A percentile compares a stretch with the other conserved stretches of the same genome.
phyloP scores from a whole-genome alignment of 2,329 filamentous ascomycete species.

The Cytospora piceae region DNA sequence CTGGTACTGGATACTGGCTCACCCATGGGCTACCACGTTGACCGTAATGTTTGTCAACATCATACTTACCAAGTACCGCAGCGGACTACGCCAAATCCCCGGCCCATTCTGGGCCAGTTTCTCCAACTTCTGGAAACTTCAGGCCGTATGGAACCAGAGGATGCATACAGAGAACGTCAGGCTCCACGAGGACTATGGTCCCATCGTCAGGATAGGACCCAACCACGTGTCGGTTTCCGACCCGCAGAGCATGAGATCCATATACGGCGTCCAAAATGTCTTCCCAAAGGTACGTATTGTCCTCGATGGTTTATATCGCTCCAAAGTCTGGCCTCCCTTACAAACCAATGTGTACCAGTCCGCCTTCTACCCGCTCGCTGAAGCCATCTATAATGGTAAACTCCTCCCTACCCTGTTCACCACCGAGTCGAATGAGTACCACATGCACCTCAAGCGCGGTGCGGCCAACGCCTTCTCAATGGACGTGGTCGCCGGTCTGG shows the following conservation, averaged over 20 bases:
- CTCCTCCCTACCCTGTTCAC: slow-evolving; percentile 23
- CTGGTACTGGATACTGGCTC: neutral
- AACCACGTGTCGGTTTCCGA: slow-evolving; percentile 5
- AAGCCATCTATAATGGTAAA: slow-evolving; percentile 17
- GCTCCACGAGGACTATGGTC: slow-evolving; percentile 10
- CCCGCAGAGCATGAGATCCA: slow-evolving; percentile 7
- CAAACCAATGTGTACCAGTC: too few relatives aligned
- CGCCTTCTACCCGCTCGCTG: slow-evolving; percentile 16
- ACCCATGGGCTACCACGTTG: neutral
- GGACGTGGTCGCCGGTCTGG: slow-evolving; percentile 10
- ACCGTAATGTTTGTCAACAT: neutral
- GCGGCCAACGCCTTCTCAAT: slow-evolving; percentile 21
- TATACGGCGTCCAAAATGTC: neutral
- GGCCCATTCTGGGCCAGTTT: neutral
- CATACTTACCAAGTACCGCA: neutral
- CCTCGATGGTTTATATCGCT: neutral
- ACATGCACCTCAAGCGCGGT: slow-evolving; percentile 19
- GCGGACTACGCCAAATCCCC: neutral
- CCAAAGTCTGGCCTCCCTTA: too few relatives aligned
- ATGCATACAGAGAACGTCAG: neutral
- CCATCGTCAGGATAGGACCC: slow-evolving; percentile 4
- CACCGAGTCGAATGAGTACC: slow-evolving; percentile 19
- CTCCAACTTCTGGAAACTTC: neutral
- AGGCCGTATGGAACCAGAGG: neutral
- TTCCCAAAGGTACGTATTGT: slow-evolving; percentile 1